Evolutionary conservation across 805 yeast genomes (phyloP), one percentile per base, ranked within the genome.

Genomic region (Yarrowia deformans): DNA sequence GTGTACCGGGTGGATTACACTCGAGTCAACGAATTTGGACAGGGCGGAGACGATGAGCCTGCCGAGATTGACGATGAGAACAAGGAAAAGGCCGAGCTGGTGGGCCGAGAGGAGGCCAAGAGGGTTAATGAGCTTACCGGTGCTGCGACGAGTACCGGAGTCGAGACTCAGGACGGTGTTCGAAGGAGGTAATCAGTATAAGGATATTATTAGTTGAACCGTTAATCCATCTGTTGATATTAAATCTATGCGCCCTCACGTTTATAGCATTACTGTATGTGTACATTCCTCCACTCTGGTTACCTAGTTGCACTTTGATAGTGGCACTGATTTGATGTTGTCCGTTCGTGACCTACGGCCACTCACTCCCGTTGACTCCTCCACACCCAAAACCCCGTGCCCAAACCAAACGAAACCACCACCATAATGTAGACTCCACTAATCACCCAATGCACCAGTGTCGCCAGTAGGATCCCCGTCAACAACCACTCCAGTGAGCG

Each of bases 21-120:
- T 1, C 77, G 82, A 71, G 74, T 79, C 50, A 80, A 79, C 67
- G 83, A 81, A 74, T 77, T 74, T 68, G 83, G 82, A 8, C 79
- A 76, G 69, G 74, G 72, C 8, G 77, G 70, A 16, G 74, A 71
- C 35, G 71, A 54, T 9, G 72, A 70, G 9, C 73, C 67, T 46
- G 70, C 70, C 3, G 71, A 70, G 43, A 70, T 45, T 34, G 66
- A 45, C 10, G 52, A 60, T 9, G 61, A 14, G 7, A 40, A 39
- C 37, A 40, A 39, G 37, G 61, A 40, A 5, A 55, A 55, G 61
- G 61, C 61, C 34, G 48, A 55, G 37, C 46, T 40, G 3, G 61
- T 54, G 12, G 60, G 60, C 7, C 45, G 60, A 16, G 60, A 37
- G 13, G 60, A 55, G 48, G 61, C 61, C 48, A n/a, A 55, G 61